Evolutionary conservation across 768 basidiomycete genomes (phyloP), one percentile per base, ranked within the genome.

Genomic region (Dendrothele bispora): DNA sequence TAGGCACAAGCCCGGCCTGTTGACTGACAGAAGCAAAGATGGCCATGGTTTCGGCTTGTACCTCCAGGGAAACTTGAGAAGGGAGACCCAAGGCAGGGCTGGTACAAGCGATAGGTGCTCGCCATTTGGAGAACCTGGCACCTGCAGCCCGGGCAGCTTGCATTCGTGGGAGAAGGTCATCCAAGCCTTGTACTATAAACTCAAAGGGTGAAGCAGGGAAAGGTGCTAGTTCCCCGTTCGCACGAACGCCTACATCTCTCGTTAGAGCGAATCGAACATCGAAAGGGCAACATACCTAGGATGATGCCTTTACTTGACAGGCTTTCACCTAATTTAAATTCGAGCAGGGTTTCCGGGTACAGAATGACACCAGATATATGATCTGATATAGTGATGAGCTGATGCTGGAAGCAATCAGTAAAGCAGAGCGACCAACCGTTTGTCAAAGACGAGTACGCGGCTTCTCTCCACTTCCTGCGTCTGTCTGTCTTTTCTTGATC

Each of bases 301-400:
- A 78, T 75, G 38, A 79, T 76, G 25, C 71, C 73, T 51, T 73
- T 72, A 45, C 57, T 57, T 1, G 67, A 55, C 37, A 81, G 69
- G 45, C 74, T 46, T 7, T 70, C 69, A 5, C 67, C 78, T 40
- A 80, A 67, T 39, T 72, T 67, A 65, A 80, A 77, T 50, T 78
- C 72, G 39, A 73, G 56, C 46, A 79, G 69, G 4, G 76, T 72
- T 55, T 78, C 75, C 3, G 67, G 54, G 56, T 73, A 74, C n/a
- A 80, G 56, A 49, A 79, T 79, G 22, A 79, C 74, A 8, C 78
- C 78, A 7, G 75, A 77, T 21, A 81, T 72, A 53, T 73, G 68
- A 36, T 79, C 73, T 74, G 48, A 30, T 43, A 30, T 30, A 41
- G 34, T 17, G 20, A 24, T 14, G 7, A 24, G 25, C 30, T 43